Base-by-base conservation (phyloP, 2,329 filamentous ascomycete species). In the Apiospora rasikravindrae region DNA sequence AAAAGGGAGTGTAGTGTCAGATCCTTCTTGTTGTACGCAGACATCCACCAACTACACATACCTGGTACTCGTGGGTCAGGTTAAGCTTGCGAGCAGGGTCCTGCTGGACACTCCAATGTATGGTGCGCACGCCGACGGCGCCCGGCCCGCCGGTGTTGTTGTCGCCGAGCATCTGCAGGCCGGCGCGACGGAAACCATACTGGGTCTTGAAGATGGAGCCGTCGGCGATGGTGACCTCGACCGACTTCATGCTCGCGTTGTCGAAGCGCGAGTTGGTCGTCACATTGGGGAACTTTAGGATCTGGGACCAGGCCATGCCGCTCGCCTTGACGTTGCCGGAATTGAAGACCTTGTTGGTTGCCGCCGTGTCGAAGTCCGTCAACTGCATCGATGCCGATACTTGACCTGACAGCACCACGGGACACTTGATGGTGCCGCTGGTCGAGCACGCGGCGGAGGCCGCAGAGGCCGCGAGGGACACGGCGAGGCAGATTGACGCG, bases 191-290 rank as follows among this genome's bases (percentile, higher is more conserved):
- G 80, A 86, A 86, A 29, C 84, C 84, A 61, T 81, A 80, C 78
- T 86, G 84, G 44, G 75, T 78, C 80, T 85, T 82, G 79, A 86
- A 86, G 77, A 86, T 81, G 78, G 82, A 84, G 70, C 77, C 72
- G 78, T 86, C 84, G 76, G 79, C 80, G 75, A 86, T 79, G 70
- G 83, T 86, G 26, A 85, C 83, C 77, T 86, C 84, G 73, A 86
- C 73, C 1, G 84, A 77, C 74, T 81, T 82, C 73, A 80, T 77
- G 42, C 75, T 79, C 33, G 73, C 79, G 61, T 78, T 77, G 75
- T 86, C 85, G 78, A 86, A 86, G 64, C 82, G 83, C 72, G 78
- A 80, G 71, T 73, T 76, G 47, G 74, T 73, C 5, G 74, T 74
- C 5, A 76, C 76, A 22, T 75, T 75, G 4, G 79, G 78, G 71